phyloP scores from a whole-genome alignment of 1,284 basidiomycete genomes.

The Austroboletus niveus region DNA sequence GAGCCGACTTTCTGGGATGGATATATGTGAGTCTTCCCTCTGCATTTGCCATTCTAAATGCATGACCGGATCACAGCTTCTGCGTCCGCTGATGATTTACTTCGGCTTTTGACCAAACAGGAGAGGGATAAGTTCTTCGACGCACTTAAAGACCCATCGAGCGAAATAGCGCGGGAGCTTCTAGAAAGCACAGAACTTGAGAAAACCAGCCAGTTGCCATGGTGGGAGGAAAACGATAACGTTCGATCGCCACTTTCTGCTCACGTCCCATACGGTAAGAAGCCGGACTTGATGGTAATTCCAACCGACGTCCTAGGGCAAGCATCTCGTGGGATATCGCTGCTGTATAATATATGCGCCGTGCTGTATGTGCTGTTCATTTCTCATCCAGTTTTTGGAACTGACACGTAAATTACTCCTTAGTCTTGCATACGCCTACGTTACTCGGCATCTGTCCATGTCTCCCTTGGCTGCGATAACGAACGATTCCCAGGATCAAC shows the following conservation, averaged over 20 bases:
- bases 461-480: slow-evolving; percentile 50
- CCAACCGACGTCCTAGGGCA: slow-evolving; percentile 47
- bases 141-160: slow-evolving; percentile 55
- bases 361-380: slow-evolving; percentile 51
- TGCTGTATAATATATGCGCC: slow-evolving; percentile 65
- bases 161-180: slow-evolving; percentile 55
- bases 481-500: slow-evolving; percentile 40
- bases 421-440: slow-evolving; percentile 67
- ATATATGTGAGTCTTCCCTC: slow-evolving; percentile 54
- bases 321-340: slow-evolving; percentile 39
- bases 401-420: slow-evolving; percentile 2
- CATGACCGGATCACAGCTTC: slow-evolving; percentile 39
- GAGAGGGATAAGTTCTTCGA: slow-evolving; percentile 60
- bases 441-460: slow-evolving; percentile 54
- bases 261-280: slow-evolving; percentile 33
- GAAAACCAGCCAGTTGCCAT: slow-evolving; percentile 48
- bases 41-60: neutral
- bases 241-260: neutral
- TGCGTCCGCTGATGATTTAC: slow-evolving; percentile 58
- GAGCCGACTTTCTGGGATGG: slow-evolving; percentile 51
- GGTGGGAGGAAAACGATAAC: slow-evolving; percentile 52
- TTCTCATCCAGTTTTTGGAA: neutral
- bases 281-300: slow-evolving; percentile 49
- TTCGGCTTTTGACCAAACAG: slow-evolving; percentile 54
- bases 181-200: slow-evolving; percentile 58